phyloP scores from a whole-genome alignment of 2,329 filamentous ascomycete genomes.

The Hypoxylon sp. region DNA sequence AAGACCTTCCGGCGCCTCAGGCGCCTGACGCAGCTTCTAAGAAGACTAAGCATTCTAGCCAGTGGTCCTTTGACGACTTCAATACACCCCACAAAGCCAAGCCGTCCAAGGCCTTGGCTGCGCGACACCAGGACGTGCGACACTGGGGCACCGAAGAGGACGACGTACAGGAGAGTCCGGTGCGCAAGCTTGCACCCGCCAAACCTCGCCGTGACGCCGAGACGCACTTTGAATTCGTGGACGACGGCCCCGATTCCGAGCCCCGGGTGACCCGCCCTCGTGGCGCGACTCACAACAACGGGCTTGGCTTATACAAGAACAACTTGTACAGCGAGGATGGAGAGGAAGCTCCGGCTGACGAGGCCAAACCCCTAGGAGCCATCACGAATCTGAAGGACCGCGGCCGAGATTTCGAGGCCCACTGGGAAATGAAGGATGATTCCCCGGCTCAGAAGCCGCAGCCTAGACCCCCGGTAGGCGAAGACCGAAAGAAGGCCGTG shows the following conservation, averaged over 20 bases:
- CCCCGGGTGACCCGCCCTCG: slow-evolving; percentile 57
- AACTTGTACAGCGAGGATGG: slow-evolving; percentile 71
- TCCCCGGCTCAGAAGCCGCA: slow-evolving; percentile 59
- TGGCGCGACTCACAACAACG: slow-evolving; percentile 70
- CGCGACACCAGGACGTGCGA: slow-evolving; percentile 72
- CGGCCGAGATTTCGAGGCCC: slow-evolving; percentile 76
- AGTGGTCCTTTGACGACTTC: slow-evolving; percentile 92
- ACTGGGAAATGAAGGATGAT: slow-evolving; percentile 79
- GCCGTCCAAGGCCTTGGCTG: slow-evolving; percentile 62
- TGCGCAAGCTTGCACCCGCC: slow-evolving; percentile 63
- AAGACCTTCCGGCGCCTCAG: slow-evolving; percentile 56
- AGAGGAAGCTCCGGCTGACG: slow-evolving; percentile 46
- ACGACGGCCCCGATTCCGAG: slow-evolving; percentile 70
- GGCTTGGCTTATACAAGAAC: slow-evolving; percentile 78
- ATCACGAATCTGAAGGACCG: slow-evolving; percentile 78
- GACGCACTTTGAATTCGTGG: slow-evolving; percentile 82
- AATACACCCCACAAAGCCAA: slow-evolving; percentile 78
- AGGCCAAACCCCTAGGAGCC: slow-evolving; percentile 63
- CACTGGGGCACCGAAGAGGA: slow-evolving; percentile 81
- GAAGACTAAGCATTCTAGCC: slow-evolving; percentile 71
- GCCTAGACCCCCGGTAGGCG: slow-evolving; percentile 56
- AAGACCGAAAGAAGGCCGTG: slow-evolving; percentile 72
- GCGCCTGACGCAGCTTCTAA: slow-evolving; percentile 53
- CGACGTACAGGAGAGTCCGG: slow-evolving; percentile 64
- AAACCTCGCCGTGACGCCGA: slow-evolving; percentile 82